Evolutionary conservation across 495 filamentous ascomycete genomes (phyloP), one percentile per base, ranked within the genome.

Genomic region (Penicillium pulvis): DNA sequence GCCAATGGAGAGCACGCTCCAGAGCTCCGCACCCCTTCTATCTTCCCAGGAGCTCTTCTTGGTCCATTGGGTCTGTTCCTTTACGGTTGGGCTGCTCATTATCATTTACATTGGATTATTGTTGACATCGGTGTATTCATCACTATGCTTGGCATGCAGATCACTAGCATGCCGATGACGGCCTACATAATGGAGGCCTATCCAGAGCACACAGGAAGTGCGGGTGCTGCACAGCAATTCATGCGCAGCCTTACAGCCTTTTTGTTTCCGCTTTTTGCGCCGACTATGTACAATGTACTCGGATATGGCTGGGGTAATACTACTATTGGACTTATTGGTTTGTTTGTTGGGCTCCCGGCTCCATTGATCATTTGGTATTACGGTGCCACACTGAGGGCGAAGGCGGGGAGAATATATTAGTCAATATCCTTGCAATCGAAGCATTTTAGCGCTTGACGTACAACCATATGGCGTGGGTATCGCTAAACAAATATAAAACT

Each of bases 231-330:
- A 3, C 31, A 41, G n/a, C 57, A 58, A 30, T 64, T 64, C 47
- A 4, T 55, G 41, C 42, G 62, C 7, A 61, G 62, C 20, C 19
- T 64, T 20, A 64, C 62, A 6, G 62, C 62, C 5, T 61, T 65
- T 39, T 69, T 82, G 6, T 72, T 88, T 12, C 84, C 85, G 1
- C 71, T 87, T 2, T 79, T 77, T 28, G 84, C 79, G 28, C 74
- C 79, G 10, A 72, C 77, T 24, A 82, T 88, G 81, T 87, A 85
- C 53, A 47, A 72, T 6, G 64, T 60, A 1, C 67, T 88, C 1
- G 84, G 85, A 0, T 70, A 81, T 5, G 83, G 85, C 0, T 86
- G 84, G 76, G 84, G 84, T 0, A 86, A 87, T 59, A 61, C 41
- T 36, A 65, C 59, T 10, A 57, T 65, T 47, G 58, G 51, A 8